Evolutionary conservation across 2,329 filamentous ascomycete species (phyloP).

Genomic region (Fusarium longipes): DNA sequence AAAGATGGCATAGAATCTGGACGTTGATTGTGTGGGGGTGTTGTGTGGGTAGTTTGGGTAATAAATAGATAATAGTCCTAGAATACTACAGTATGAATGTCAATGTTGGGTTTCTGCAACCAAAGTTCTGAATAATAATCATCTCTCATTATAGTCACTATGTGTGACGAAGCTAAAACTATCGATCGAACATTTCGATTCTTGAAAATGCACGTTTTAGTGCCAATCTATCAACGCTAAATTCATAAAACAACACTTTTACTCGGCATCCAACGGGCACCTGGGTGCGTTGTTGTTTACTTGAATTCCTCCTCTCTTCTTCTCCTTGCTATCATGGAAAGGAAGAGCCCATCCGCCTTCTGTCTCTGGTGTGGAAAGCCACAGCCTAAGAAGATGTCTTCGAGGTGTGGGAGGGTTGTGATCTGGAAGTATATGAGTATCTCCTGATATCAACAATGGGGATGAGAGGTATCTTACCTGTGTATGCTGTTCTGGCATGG

Average conservation of each 20-base stretch:
- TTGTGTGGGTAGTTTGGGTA: neutral
- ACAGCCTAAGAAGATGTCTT: constrained; percentile 84
- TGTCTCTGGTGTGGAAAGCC: constrained; percentile 82
- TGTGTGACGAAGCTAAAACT: neutral
- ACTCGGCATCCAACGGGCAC: constrained; percentile 82
- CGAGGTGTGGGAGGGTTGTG: constrained; percentile 74
- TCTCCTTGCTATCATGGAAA: constrained; percentile 82
- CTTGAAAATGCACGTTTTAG: neutral
- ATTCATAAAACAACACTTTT: constrained; percentile 44
- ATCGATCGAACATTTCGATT: neutral
- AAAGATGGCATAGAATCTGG: neutral
- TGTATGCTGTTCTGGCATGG: constrained; percentile 85
- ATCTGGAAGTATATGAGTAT: constrained; percentile 47
- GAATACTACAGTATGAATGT: neutral
- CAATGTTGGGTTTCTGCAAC: neutral
- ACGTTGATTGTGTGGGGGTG: too few relatives aligned
- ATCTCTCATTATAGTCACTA: neutral
- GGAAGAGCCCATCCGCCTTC: constrained; percentile 90
- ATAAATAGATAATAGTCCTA: neutral
- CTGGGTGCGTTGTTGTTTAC: constrained; percentile 82
- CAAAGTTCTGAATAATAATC: neutral
- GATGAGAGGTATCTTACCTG: constrained; percentile 39
- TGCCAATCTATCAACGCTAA: constrained; percentile 9
- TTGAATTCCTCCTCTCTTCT: constrained; percentile 90
- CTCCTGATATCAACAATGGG: fast-evolving